Conservation (phyloP, 371 early-diverging fungal species). For the Chytridiales sp. region DNA sequence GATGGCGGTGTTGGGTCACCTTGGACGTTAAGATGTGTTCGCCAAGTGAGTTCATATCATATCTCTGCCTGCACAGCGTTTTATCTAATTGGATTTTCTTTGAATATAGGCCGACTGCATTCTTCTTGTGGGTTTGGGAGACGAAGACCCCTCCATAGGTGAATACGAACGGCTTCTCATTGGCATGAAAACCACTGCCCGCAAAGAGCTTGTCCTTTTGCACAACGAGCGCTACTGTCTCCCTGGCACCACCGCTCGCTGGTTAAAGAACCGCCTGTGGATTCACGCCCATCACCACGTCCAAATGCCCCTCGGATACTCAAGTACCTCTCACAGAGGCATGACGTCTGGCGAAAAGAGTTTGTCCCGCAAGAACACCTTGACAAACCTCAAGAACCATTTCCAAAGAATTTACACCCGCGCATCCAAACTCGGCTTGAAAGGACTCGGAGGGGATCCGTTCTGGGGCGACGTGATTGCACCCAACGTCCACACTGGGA, state of each 20-base stretch:
- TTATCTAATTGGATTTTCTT: background rate
- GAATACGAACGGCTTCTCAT: slow-evolving; percentile 89
- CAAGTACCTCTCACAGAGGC: slow-evolving; percentile 13
- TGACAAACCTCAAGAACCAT: slow-evolving; percentile 31
- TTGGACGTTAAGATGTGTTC: slow-evolving; percentile 95
- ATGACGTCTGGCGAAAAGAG: too few species aligned
- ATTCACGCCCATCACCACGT: slow-evolving; percentile 94
- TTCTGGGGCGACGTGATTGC: slow-evolving; percentile 1
- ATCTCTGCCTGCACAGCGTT: background rate
- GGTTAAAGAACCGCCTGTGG: slow-evolving; percentile 93
- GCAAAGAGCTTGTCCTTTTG: slow-evolving; percentile 89
- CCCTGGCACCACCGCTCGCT: slow-evolving; percentile 82
- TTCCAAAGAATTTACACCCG: slow-evolving; percentile 36
- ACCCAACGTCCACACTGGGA: slow-evolving; percentile 39
- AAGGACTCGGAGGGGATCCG: slow-evolving; percentile 3
- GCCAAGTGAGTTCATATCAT: slow-evolving; percentile 56
- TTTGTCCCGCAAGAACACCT: slow-evolving; percentile 32
- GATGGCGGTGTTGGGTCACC: slow-evolving; percentile 87
- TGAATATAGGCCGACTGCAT: slow-evolving; percentile 81
- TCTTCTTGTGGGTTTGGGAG: slow-evolving; percentile 86
- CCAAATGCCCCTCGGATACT: slow-evolving; percentile 69
- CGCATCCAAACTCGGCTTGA: slow-evolving; percentile 12
- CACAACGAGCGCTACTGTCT: slow-evolving; percentile 75
- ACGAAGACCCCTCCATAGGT: slow-evolving; percentile 84
- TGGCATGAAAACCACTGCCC: slow-evolving; percentile 92